A percentile compares a stretch with the other conserved stretches of the same genome.
Evolutionary conservation across 2,329 filamentous ascomycete genomes (phyloP).

Genomic region (Nectriaceae sp.): DNA sequence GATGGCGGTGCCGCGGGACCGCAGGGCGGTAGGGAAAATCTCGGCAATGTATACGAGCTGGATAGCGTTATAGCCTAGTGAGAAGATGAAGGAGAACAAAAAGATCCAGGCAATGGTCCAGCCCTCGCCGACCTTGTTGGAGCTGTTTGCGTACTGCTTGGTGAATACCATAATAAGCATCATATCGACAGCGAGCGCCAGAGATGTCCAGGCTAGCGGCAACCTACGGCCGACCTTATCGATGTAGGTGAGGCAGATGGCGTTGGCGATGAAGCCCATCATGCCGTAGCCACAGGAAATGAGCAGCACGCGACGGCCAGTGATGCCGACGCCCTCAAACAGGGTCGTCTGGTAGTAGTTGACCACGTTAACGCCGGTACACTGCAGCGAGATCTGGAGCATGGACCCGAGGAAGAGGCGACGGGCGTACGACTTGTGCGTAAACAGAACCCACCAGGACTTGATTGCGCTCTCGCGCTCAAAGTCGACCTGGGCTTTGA

Average conservation of each 20-base stretch:
- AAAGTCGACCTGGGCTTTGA: background rate
- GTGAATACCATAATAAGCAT: background rate
- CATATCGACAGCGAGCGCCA: background rate
- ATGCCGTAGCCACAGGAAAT: background rate
- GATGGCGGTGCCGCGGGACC: background rate
- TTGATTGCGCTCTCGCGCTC: background rate
- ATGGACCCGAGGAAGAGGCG: background rate
- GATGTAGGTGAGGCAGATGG: background rate
- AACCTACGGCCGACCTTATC: background rate
- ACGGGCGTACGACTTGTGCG: background rate
- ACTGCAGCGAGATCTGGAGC: background rate
- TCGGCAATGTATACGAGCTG: background rate
- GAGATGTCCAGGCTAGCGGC: background rate
- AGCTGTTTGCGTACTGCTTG: background rate
- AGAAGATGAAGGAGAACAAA: background rate
- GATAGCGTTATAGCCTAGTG: background rate
- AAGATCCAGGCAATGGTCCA: background rate
- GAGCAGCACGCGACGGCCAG: background rate
- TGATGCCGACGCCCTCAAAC: background rate
- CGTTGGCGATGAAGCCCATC: background rate
- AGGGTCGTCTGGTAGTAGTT: background rate
- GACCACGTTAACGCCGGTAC: background rate
- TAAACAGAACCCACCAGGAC: background rate
- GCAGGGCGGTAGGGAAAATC: background rate
- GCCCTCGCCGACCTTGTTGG: background rate